Evolutionary conservation across 257 asterid species (phyloP).

Genomic region (Capsicum rhomboideum): DNA sequence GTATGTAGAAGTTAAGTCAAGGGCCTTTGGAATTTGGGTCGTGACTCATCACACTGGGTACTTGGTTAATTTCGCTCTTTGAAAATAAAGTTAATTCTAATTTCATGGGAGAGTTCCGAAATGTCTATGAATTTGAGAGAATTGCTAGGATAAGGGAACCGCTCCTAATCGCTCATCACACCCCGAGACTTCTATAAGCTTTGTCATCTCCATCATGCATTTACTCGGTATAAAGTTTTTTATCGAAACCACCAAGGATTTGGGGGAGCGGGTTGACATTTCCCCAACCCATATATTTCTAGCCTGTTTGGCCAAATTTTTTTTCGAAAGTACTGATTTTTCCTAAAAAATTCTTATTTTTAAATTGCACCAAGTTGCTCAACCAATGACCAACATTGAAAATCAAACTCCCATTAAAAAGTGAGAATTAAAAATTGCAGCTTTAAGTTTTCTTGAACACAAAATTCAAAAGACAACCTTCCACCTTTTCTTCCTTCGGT

Average conservation of each 20-base stretch:
- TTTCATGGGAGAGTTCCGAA: too few species aligned
- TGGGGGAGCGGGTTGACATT: background rate
- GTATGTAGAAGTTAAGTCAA: background rate
- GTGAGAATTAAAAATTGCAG: background rate
- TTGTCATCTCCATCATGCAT: background rate
- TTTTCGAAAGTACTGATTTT: too few species aligned
- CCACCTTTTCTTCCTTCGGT: slow-evolving; percentile 2
- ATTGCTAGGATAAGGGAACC: background rate
- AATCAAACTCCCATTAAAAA: background rate
- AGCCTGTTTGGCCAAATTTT: too few species aligned
- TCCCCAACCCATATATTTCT: too few species aligned
- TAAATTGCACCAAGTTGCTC: background rate
- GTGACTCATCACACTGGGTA: too few species aligned
- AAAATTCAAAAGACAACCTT: slow-evolving; percentile 3
- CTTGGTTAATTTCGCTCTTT: too few species aligned
- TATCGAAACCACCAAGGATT: background rate
- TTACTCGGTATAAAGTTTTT: background rate
- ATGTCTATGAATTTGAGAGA: background rate
- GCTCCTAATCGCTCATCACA: too few species aligned
- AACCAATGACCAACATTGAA: background rate
- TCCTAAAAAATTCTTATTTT: too few species aligned
- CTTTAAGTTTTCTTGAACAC: background rate
- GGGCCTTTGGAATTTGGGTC: background rate
- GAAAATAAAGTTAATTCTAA: too few species aligned
- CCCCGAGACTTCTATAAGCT: background rate